Conservation (phyloP, 2,329 filamentous ascomycete genomes). For the Fusarium irregulare region DNA sequence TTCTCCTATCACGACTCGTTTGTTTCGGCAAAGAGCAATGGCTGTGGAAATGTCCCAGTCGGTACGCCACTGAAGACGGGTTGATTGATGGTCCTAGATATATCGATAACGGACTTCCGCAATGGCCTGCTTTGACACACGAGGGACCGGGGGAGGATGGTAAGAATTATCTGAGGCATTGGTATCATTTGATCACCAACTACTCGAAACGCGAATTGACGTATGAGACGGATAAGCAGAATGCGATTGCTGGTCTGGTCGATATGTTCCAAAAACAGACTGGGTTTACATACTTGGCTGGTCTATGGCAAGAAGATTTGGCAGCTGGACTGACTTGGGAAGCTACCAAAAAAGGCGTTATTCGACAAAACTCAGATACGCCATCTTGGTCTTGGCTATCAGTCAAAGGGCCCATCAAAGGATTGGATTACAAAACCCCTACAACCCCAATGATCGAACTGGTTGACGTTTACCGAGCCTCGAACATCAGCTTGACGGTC, state of each 20-base stretch:
- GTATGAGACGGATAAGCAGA: background rate
- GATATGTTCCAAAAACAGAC: background rate
- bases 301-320: conserved; percentile 12
- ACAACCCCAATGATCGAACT: background rate
- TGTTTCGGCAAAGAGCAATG: conserved; percentile 10
- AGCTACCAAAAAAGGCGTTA: background rate
- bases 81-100: background rate
- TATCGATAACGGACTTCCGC: background rate
- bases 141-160: background rate
- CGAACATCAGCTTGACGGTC: background rate
- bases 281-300: background rate
- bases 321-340: conserved; percentile 5
- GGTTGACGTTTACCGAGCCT: fast-evolving
- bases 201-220: conserved; percentile 3
- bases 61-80: conserved; percentile 3
- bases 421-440: background rate
- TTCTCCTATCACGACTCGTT: background rate
- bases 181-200: background rate
- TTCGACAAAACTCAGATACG: fast-evolving
- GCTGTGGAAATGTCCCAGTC: conserved; percentile 17
- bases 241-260: conserved; percentile 3
- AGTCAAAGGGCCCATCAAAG: background rate
- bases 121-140: background rate
- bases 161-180: background rate
- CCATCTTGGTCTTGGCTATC: conserved; percentile 15